phyloP scores from a whole-genome alignment of 495 filamentous ascomycete species.

The Aspergillus kassunensis region DNA sequence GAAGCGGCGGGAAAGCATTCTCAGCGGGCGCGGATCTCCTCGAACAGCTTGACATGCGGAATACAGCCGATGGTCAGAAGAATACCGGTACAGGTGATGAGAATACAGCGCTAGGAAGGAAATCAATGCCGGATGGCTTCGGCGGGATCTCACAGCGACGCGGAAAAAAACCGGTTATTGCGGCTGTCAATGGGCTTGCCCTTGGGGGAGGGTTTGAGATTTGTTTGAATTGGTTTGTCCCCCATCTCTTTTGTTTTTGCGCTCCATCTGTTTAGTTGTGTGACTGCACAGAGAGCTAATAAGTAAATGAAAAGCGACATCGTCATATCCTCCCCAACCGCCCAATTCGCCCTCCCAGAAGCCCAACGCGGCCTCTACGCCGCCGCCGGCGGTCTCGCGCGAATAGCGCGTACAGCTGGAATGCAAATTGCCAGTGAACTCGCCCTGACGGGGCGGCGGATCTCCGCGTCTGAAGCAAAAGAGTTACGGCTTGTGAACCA shows the following conservation, averaged over 20 bases:
- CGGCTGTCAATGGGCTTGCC: slow-evolving; percentile 65
- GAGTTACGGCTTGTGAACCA: slow-evolving; percentile 61
- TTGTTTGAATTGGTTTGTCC: slow-evolving; percentile 50
- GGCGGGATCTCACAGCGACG: slow-evolving; percentile 26
- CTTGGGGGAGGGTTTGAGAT: slow-evolving; percentile 74
- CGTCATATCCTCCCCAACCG: slow-evolving; percentile 50
- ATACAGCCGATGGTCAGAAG: background rate
- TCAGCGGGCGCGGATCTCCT: slow-evolving; percentile 38
- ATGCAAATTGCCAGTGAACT: slow-evolving; percentile 63
- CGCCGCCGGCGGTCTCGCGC: slow-evolving; percentile 61
- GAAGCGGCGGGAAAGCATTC: slow-evolving; percentile 46
- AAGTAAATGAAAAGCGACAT: slow-evolving; percentile 45
- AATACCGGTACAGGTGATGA: no score
- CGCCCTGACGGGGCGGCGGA: slow-evolving; percentile 55
- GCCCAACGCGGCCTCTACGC: slow-evolving; percentile 62
- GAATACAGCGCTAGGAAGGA: background rate
- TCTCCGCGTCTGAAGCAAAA: slow-evolving; percentile 53
- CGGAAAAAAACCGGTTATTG: slow-evolving; percentile 56
- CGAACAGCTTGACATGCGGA: slow-evolving; percentile 6
- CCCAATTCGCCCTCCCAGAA: slow-evolving; percentile 61
- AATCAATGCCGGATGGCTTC: slow-evolving; percentile 17
- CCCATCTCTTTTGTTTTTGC: background rate
- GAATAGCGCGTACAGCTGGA: slow-evolving; percentile 58
- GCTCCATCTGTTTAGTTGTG: background rate
- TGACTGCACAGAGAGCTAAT: background rate